phyloP scores from a whole-genome alignment of 1,139 yeast species.

The Yamadazyma aaseri region DNA sequence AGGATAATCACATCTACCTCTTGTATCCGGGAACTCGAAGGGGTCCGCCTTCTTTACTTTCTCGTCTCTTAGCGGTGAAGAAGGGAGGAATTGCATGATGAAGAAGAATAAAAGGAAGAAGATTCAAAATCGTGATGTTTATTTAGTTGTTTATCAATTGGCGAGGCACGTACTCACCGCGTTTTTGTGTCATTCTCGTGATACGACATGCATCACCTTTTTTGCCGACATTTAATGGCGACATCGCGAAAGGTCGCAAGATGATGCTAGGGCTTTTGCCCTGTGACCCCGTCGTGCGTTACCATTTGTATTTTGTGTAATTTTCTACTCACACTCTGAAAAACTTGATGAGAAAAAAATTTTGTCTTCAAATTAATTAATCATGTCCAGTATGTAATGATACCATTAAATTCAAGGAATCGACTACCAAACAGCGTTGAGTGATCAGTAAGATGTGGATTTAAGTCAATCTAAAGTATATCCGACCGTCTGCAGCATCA shows the following conservation, averaged over 20 bases:
- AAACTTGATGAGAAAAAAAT: conserved; percentile 8
- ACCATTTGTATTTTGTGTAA: conserved; percentile 9
- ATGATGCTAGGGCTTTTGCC: neutral
- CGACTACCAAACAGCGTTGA: too few species aligned
- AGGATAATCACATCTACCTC: conserved; percentile 28
- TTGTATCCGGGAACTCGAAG: conserved; percentile 14
- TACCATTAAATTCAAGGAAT: too few species aligned
- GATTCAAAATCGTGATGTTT: neutral
- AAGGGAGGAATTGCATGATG: conserved; percentile 56
- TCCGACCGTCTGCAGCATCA: too few species aligned
- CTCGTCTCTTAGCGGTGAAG: conserved; percentile 53
- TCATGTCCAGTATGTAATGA: conserved; percentile 65
- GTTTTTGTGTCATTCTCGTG: too few species aligned
- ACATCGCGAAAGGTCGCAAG: neutral
- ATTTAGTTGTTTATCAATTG: neutral
- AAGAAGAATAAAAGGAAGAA: neutral
- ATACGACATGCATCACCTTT: too few species aligned
- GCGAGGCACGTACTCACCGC: too few species aligned
- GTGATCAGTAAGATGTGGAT: too few species aligned
- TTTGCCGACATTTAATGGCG: too few species aligned
- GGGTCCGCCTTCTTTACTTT: conserved; percentile 21
- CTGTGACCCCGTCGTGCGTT: conserved; percentile 1
- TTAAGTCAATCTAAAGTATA: too few species aligned
- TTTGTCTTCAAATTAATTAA: conserved; percentile 18
- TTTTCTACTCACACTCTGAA: conserved; percentile 8